Evolutionary conservation across 768 basidiomycete species (phyloP), one percentile per base, ranked within the genome.

Genomic region (Lentinula aciculospora): DNA sequence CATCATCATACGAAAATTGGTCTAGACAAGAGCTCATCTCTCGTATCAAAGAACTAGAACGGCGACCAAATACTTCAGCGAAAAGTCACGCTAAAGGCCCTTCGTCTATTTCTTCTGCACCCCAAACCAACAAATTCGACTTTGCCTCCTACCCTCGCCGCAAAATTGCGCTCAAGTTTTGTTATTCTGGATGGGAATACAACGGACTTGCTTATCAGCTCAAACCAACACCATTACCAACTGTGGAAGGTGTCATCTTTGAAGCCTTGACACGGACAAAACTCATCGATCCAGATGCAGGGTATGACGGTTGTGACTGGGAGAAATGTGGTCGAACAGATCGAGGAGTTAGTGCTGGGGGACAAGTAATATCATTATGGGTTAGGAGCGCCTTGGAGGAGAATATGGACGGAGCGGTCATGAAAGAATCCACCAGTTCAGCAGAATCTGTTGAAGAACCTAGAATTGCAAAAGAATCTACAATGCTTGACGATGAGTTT

Each of bases 301-400:
- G 92, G 3, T 74, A 89, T 56, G 88, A 94, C 15, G 95, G 91
- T 0, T 94, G 93, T 66, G 90, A 83, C 34, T 98, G 92, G 85
- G 86, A 90, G 67, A 80, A 83, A 62, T 98, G 97, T 70, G 96
- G 97, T 12, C 74, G 97, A 66, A 98, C 97, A 27, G 97, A 99
- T 77, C 80, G 88, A 19, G 95, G 96, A 0, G 97, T 99, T 58
- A 96, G 94, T 68, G 92, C 89, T 37, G 90, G 89, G 7, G 94
- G 93, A 3, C 96, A 98, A 69, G 94, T 98, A 23, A 79, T 98
- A 50, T 92, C 89, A 50, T 76, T 99, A 7, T 94, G 92, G 88
- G 85, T 97, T 12, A 76, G 94, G 58, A 94, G 92, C 69, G 81
- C 82, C 9, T 69, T 86, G 44, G 63, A 56, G 29, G 40, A 21